A percentile compares a stretch with the other conserved stretches of the same genome.
These are phyloP conservation scores for Coprinopsis marcescibilis DNA, from an alignment of 768 basidiomycete genomes.

Conservation along the genomic window DNA sequence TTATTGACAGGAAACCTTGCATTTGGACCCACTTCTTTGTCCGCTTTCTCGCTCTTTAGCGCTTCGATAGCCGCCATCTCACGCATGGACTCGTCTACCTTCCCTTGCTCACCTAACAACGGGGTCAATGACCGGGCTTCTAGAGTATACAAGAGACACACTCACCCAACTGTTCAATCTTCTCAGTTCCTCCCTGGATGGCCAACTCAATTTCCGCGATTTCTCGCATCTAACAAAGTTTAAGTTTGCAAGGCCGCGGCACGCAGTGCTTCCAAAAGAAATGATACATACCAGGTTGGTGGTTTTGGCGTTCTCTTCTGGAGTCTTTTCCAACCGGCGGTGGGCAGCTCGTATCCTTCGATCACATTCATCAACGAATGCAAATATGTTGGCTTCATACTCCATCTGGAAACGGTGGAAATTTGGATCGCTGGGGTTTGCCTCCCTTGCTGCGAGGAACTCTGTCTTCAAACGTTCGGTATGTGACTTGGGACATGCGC, in stretches of 20 bases:
- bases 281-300: slow-evolving; percentile 72
- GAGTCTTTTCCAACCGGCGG: slow-evolving; percentile 95
- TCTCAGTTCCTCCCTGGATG: slow-evolving; percentile 97
- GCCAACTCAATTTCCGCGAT: slow-evolving; percentile 99
- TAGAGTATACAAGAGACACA: slow-evolving; percentile 14
- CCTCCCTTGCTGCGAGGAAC: slow-evolving; percentile 74
- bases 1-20: slow-evolving; percentile 11
- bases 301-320: slow-evolving; percentile 99
- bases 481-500: slow-evolving; percentile 95
- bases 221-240: slow-evolving; percentile 77
- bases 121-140: slow-evolving; percentile 2
- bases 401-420: slow-evolving; percentile 89
- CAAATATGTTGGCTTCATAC: slow-evolving; percentile 92
- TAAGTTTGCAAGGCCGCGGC: too few relatives aligned
- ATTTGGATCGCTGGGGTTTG: slow-evolving; percentile 71
- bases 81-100: slow-evolving; percentile 97
- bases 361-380: slow-evolving; percentile 98
- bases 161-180: slow-evolving; percentile 89
- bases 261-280: neutral
- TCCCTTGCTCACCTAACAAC: slow-evolving; percentile 85
- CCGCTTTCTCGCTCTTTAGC: slow-evolving; percentile 89
- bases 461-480: slow-evolving; percentile 91
- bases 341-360: slow-evolving; percentile 91
- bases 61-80: slow-evolving; percentile 98
- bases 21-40: slow-evolving; percentile 73